A percentile compares a stretch with the other conserved stretches of the same genome.
Evolutionary conservation across 352 stramenopile species (phyloP).

Genomic region (Paralagenidium karlingii): DNA sequence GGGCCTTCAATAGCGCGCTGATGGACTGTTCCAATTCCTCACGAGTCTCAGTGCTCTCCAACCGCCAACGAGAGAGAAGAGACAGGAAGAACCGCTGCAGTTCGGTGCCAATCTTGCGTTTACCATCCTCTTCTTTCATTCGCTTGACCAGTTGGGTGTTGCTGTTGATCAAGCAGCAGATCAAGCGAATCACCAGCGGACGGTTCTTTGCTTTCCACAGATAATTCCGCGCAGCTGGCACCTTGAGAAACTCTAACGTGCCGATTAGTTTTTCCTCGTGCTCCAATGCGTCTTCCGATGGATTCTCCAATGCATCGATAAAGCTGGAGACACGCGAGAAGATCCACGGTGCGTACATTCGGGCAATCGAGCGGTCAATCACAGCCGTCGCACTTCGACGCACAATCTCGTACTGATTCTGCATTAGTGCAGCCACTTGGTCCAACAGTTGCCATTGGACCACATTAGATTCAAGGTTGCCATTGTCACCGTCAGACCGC

Average conservation of each 20-base stretch:
- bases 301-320: conserved; percentile 30
- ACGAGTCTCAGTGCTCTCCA: conserved; percentile 8
- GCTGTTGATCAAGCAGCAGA: conserved; percentile 29
- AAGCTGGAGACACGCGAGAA: conserved; percentile 21
- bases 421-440: conserved; percentile 33
- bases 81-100: conserved; percentile 39
- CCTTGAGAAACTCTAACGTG: conserved; percentile 20
- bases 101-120: conserved; percentile 37
- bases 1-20: conserved; percentile 15
- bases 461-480: conserved; percentile 21
- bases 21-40: conserved; percentile 9
- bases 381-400: conserved; percentile 18
- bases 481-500: no score
- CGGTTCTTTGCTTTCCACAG: conserved; percentile 38
- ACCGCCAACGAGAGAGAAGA: conserved; percentile 37
- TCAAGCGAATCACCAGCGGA: conserved; percentile 17
- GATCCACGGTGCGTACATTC: conserved; percentile 44
- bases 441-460: conserved; percentile 19
- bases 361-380: conserved; percentile 31
- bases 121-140: conserved; percentile 35
- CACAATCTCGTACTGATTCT: conserved; percentile 44
- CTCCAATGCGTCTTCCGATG: conserved; percentile 12
- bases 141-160: conserved; percentile 34
- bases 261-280: background rate
- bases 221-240: conserved; percentile 19